Evolutionary conservation across 495 filamentous ascomycete genomes (phyloP).

Genomic region (Penicillium malachiteum): DNA sequence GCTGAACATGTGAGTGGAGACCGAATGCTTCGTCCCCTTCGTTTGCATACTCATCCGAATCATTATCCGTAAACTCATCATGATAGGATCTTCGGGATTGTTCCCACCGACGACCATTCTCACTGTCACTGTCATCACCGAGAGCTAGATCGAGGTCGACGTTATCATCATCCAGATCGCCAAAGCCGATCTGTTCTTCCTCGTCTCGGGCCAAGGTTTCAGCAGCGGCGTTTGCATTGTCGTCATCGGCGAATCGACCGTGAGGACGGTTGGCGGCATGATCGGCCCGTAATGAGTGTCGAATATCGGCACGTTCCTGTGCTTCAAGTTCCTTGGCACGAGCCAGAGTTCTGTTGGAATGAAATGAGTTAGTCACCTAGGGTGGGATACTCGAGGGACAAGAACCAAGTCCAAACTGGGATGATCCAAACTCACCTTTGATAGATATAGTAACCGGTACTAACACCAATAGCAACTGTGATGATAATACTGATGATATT

Average conservation of each 20-base stretch:
- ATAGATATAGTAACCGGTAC: constrained; percentile 85
- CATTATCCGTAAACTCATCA: constrained; percentile 57
- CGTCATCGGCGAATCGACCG: constrained; percentile 46
- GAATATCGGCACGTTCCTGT: constrained; percentile 64
- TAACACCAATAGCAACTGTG: constrained; percentile 64
- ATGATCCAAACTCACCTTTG: constrained; percentile 42
- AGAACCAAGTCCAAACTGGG: background rate
- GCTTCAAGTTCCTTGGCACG: constrained; percentile 80
- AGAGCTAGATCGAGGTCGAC: constrained; percentile 39
- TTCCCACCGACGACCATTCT: constrained; percentile 26
- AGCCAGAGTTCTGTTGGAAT: constrained; percentile 63
- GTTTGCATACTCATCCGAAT: constrained; percentile 45
- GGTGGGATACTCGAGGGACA: background rate
- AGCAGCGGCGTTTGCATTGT: constrained; percentile 42
- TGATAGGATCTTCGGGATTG: constrained; percentile 36
- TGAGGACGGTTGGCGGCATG: constrained; percentile 42
- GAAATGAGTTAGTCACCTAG: background rate
- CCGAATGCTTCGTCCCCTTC: constrained; percentile 48
- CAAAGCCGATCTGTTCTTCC: constrained; percentile 49
- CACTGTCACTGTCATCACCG: constrained; percentile 42
- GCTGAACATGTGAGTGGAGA: constrained; percentile 44
- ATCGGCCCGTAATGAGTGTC: constrained; percentile 38
- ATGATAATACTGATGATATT: constrained; percentile 82
- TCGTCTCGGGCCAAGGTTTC: constrained; percentile 48
- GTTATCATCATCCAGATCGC: constrained; percentile 43